Base-by-base conservation (phyloP, 345 rosid species). In the Sisymbrium altissimum region DNA sequence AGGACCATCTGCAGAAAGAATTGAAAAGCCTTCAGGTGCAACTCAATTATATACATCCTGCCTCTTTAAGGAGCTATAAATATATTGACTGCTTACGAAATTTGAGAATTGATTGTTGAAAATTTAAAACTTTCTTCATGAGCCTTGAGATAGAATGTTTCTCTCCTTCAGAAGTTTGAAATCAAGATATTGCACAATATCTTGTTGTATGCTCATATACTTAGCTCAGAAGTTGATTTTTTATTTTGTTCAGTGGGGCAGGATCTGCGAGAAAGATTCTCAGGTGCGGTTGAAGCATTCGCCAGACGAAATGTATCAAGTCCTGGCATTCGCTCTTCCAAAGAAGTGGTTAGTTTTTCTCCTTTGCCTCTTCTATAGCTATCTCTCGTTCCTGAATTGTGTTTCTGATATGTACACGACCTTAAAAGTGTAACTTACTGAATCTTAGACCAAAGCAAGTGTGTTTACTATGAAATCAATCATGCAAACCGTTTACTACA, bases 201-300 rank as follows among this genome's bases (percentile, higher is more conserved):
- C 5, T 9, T 3, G 6, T 14, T 3, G 43, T 69, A 69, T 10
- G n/a, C n/a, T 44, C 32, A 44, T 23, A 69, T 41, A 65, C 46
- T 10, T 12, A 19, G 15, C 38, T 44, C 7, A 0, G 56, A 41
- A 64, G 44, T 32, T 75, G 30, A 30, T 40, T 49, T 79, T 30
- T 29, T 29, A 12, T 68, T 41, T 56, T 54, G 4, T 76, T 15
- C 76, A 86, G 98, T 77, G 55, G 96, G 93, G 46, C 89, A 85
- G 60, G 97, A 93, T 75, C 82, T 87, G 44, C 89, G 96, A 21
- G 93, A 89, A 39, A 89, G 87, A 84, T 84, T 89, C 44, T 81
- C 92, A 7, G 96, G 97, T 79, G 92, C 91, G 23, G 92, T 91
- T 59, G 97, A 91, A 67, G 89, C 91, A 21, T 87, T 91, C 64